Evolutionary conservation across 2,329 filamentous ascomycete species (phyloP), one percentile per base, ranked within the genome.

Genomic region (Chalaropsis thielavioides): DNA sequence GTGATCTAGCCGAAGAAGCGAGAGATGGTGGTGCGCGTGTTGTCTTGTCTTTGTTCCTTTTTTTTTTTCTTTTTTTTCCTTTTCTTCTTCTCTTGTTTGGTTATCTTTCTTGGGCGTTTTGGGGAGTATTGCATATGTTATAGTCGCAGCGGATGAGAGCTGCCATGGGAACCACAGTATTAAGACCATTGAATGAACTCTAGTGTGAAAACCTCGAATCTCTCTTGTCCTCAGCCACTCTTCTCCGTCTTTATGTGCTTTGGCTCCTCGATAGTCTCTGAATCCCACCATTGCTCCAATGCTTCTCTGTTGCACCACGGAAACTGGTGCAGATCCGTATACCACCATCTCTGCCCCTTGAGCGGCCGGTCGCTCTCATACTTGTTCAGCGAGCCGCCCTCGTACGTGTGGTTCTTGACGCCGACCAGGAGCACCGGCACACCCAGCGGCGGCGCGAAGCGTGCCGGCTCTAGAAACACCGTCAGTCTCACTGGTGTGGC

Each of bases 321-420:
- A 67, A 83, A 69, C 40, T 68, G 22, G 27, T 44, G 68, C 3
- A 80, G 79, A 62, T 80, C 72, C 69, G 80, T 75, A 61, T 78
- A 78, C 81, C 81, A 83, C 81, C 81, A 83, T 13, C 67, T 70
- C 3, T 67, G 75, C 0, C 76, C 77, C 1, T 69, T 70, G 41
- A 69, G 68, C 49, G 70, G 71, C 40, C 68, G 68, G 66, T 78
- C 76, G 66, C 76, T 78, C 15, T 72, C 74, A 60, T 78, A 78
- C 69, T 78, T 78, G 69, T 78, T 78, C 61, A 78, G 66, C 40
- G 75, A 76, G 0, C 76, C 76, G 0, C 76, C 76, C 17, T 83
- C 81, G 65, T 80, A 83, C 1, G 76, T 71, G 61, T 84, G 81
- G 40, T 83, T 84, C 72, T 83, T 84, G 1, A 83, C 80, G 0